Evolutionary conservation across 2,329 filamentous ascomycete genomes (phyloP).

Genomic region (Cladosporium halotolerans): DNA sequence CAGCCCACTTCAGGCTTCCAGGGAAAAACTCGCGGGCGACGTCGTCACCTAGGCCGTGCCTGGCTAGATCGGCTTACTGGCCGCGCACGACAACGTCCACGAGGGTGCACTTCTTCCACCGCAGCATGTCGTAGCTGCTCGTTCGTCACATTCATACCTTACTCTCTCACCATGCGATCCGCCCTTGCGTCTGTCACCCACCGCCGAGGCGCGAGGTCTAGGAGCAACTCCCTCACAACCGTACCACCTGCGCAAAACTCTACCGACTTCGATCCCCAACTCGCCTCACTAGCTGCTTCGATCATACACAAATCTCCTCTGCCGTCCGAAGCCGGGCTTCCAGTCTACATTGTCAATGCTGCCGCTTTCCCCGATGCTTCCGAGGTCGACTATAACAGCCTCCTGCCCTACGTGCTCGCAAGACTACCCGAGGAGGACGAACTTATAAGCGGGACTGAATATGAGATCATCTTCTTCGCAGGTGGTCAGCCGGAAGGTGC

Average conservation of each 20-base stretch:
- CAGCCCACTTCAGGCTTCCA: too few species aligned
- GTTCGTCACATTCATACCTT: neutral
- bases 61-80: too few species aligned
- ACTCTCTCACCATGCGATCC: conserved; percentile 20
- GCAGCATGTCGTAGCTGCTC: conserved; percentile 4
- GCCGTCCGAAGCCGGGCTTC: conserved; percentile 43
- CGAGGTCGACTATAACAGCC: conserved; percentile 48
- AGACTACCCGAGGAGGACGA: conserved; percentile 51
- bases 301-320: conserved; percentile 50
- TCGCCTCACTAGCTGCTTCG: conserved; percentile 46
- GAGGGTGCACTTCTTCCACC: neutral
- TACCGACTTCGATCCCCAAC: conserved; percentile 41
- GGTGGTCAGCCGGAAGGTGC: conserved; percentile 44
- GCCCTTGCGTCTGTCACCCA: conserved; percentile 26
- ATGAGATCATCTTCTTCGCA: conserved; percentile 53
- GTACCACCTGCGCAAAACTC: conserved; percentile 41
- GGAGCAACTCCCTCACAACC: conserved; percentile 40
- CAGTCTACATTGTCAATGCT: conserved; percentile 50
- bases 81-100: too few species aligned
- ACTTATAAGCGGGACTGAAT: conserved; percentile 47
- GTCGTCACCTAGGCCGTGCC: too few species aligned
- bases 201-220: conserved; percentile 17
- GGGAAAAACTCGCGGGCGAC: too few species aligned
- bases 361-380: conserved; percentile 51
- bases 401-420: conserved; percentile 51